These are phyloP conservation scores for Piper longum DNA, from an alignment of 164 flowering plant species.

Conservation along the genomic window DNA sequence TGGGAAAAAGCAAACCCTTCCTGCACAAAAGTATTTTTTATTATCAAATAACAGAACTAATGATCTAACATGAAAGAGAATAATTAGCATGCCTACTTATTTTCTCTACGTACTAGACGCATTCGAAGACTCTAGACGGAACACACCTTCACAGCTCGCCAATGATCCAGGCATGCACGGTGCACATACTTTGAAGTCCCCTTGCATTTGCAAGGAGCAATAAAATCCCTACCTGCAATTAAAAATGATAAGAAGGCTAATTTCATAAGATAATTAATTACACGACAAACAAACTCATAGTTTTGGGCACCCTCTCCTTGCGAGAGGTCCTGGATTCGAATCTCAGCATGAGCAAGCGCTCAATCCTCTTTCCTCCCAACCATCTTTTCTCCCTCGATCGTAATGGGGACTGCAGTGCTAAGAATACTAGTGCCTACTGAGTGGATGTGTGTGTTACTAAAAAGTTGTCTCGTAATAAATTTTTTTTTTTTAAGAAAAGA, in stretches of 20 bases:
- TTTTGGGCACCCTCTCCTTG: neutral
- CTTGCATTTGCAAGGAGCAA: conserved; percentile 97
- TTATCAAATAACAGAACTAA: neutral
- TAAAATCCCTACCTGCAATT: conserved; percentile 77
- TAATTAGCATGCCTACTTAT: neutral
- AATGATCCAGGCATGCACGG: conserved; percentile 89
- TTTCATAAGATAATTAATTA: neutral
- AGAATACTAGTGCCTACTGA: too few species aligned
- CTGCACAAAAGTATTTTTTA: conserved; percentile 28
- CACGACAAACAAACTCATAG: neutral
- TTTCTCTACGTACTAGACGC: neutral
- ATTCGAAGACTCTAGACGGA: neutral
- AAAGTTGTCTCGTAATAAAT: too few species aligned
- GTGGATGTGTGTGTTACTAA: too few species aligned
- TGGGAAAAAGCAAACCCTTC: conserved; percentile 99
- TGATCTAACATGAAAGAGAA: neutral
- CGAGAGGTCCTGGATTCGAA: neutral
- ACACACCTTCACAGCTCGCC: conserved; percentile 83
- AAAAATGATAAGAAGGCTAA: neutral
- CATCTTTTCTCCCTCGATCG: too few species aligned
- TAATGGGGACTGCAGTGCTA: too few species aligned
- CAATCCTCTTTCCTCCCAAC: too few species aligned
- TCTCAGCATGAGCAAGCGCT: too few species aligned
- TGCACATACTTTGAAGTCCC: conserved; percentile 92
- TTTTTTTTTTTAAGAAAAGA: too few species aligned